Percentiles rank a stretch among this genome's conserved stretches.
Conservation (phyloP, 352 stramenopile genomes). For the Stramenopiles sp. region DNA sequence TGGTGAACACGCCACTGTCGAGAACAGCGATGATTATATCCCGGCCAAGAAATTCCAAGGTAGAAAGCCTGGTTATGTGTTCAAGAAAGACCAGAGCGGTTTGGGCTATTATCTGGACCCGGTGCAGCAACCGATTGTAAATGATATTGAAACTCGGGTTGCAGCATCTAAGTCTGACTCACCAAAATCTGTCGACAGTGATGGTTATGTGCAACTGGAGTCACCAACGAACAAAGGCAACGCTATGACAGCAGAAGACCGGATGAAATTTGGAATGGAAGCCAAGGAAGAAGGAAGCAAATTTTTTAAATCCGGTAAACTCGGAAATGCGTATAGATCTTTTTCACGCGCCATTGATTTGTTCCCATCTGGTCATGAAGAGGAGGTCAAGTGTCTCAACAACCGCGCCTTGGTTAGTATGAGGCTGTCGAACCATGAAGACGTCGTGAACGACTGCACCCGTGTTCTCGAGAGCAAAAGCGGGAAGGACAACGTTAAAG, state of each 20-base stretch:
- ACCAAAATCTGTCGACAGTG: slow-evolving; percentile 4
- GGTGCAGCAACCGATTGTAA: neutral
- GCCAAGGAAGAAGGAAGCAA: neutral
- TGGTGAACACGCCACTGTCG: too few relatives aligned
- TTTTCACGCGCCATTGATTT: slow-evolving; percentile 13
- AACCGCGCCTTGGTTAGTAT: slow-evolving; percentile 6
- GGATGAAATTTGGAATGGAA: neutral
- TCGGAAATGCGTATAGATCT: neutral
- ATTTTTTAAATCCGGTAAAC: neutral
- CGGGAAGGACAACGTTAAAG: neutral
- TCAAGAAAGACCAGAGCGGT: neutral
- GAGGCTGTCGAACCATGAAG: neutral
- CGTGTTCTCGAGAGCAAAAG: neutral
- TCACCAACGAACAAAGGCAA: neutral
- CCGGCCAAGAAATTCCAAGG: neutral
- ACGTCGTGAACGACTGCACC: neutral
- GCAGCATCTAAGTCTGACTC: too few relatives aligned
- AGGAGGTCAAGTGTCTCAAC: neutral
- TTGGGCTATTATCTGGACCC: neutral
- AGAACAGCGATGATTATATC: too few relatives aligned
- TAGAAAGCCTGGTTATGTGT: neutral
- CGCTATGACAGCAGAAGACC: neutral
- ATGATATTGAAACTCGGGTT: neutral
- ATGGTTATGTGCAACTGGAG: slow-evolving; percentile 3
- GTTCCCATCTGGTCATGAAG: neutral